phyloP scores from a whole-genome alignment of 2,329 filamentous ascomycete species.

The Aspergillus sp. region DNA sequence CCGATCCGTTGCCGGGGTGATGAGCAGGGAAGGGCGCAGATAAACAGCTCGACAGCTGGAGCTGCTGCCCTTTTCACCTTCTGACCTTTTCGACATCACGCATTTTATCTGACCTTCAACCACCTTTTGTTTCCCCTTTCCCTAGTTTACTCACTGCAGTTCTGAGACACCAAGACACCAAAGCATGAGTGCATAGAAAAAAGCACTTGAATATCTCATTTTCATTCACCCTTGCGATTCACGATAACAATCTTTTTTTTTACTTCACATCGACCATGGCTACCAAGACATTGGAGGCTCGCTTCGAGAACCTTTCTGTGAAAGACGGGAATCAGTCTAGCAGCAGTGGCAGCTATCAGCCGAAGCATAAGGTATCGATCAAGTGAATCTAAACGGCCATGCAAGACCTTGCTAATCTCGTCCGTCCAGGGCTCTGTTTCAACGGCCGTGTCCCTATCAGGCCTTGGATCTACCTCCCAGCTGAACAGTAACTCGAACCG shows the following conservation, averaged over 20 bases:
- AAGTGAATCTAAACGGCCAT: background rate
- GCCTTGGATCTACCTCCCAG: conserved; percentile 38
- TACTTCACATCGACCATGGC: conserved; percentile 51
- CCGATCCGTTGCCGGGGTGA: conserved; percentile 25
- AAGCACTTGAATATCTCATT: background rate
- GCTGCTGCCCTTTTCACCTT: conserved; percentile 3
- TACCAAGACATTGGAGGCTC: conserved; percentile 69
- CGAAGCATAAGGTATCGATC: conserved; percentile 65
- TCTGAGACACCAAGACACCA: background rate
- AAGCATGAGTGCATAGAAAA: background rate
- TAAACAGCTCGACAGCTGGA: conserved; percentile 10
- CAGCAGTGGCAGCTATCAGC: conserved; percentile 48
- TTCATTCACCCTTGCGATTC: background rate
- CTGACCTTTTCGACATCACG: background rate
- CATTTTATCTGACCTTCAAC: background rate
- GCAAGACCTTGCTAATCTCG: conserved; percentile 12
- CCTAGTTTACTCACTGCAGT: background rate
- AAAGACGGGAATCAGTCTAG: conserved; percentile 73
- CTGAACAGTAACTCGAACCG: conserved; percentile 49
- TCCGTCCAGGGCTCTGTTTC: conserved; percentile 38
- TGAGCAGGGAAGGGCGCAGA: background rate
- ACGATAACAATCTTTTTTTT: conserved; percentile 1
- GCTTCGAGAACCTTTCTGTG: conserved; percentile 82
- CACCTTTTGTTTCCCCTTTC: background rate
- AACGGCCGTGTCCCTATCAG: conserved; percentile 37